Base-by-base conservation (phyloP, 164 flowering plant species). In the Sextonia rubra region DNA sequence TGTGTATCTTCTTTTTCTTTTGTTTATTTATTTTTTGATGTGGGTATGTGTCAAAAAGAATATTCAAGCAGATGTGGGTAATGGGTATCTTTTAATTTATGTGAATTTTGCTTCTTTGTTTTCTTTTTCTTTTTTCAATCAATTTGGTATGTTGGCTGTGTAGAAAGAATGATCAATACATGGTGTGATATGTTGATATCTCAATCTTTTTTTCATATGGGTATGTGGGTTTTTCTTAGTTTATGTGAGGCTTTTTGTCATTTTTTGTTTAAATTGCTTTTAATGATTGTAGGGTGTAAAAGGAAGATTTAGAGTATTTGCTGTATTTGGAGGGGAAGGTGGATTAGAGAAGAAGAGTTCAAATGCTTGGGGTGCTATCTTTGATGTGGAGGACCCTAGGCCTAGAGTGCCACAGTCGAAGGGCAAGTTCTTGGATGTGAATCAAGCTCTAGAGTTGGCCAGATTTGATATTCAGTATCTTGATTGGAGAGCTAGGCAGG, bases 401-500 rank as follows among this genome's bases (percentile, higher is more conserved):
- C 74, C 91, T 27, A 90, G 82, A 77, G 74, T 79, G 8, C 90
- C 87, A 8, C 91, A 77, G 72, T 66, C 26, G 63, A 90, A 91
- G 80, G 92, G 98, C 74, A 93, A 91, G 84, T 86, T 93, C 78
- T 77, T 95, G 79, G 97, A 95, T 72, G 95, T 80, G 2, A 73
- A 93, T 86, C 92, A 88, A 73, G 97, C 97, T 11, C 70, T 95
- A 23, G 97, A 95, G 81, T 89, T 95, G n/a, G 99, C 94, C 64
- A 82, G 93, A 74, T 91, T 81, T 75, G 98, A 93, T 80, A 82
- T 95, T 71, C 99, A 95, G 75, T 95, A 95, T 67, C 88, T 88
- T 61, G 99, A 95, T 81, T 95, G 99, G 99, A 83, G 94, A 37
- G 98, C 99, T 70, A 82, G 99, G 22, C 99, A 93, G 77, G 99